Evolutionary conservation across 352 stramenopile genomes (phyloP), one percentile per base, ranked within the genome.

Genomic region (Thalassiosira ordinaria): DNA sequence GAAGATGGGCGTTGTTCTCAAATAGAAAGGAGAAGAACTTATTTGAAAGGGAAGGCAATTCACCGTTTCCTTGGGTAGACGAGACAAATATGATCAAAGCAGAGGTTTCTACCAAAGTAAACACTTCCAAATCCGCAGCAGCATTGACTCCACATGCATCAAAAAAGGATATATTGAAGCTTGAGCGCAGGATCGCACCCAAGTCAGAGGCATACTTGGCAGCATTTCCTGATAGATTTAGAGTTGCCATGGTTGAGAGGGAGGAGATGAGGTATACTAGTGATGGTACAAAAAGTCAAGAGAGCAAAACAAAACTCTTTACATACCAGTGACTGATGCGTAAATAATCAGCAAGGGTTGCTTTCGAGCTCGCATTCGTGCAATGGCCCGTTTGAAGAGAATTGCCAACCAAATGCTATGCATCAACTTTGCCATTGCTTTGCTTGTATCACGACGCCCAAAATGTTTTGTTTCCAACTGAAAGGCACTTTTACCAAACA

Each of bases 11-110:
- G 37, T 76, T 71, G n/a, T 82, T 51, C 9, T 49, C 47, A 64
- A 82, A 82, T 29, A 82, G 55, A 14, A 51, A 26, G 0, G 74
- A 82, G 18, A 82, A 82, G 24, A 82, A 82, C 27, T 76, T 76
- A 8, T 63, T 6, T 31, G 74, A 60, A 24, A 62, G 55, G 2
- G 64, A 77, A 18, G 74, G 74, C 2, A 82, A n/a, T 31, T 82
- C 74, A 49, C 74, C 74, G 60, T 82, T 82, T 33, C 74, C 74
- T 60, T 82, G 74, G 1, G 74, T 77, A 24, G 64, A 77, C 2
- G 57, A 47, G n/a, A 82, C 47, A 37, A 82, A 82, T 51, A 82
- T 82, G 13, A 24, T 35, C 29, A 77, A 47, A 20, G 63, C 67
- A 29, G 64, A n/a, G 11, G 22, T 0, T 24, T 59, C 2, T 16